phyloP scores from a whole-genome alignment of 1,139 yeast species.

The Zygoascus hellenicus region DNA sequence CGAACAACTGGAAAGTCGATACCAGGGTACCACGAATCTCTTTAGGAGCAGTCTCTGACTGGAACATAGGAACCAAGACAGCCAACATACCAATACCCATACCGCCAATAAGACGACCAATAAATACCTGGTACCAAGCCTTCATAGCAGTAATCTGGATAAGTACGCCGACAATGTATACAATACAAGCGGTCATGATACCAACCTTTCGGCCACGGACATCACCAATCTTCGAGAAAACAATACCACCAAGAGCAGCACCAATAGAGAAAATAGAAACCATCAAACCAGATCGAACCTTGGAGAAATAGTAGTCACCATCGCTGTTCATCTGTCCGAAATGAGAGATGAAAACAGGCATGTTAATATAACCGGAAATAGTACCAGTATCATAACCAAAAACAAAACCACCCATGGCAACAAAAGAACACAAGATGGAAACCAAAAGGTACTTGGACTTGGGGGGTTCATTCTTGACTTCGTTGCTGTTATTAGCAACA shows the following conservation, averaged over 20 bases:
- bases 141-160: conserved; percentile 45
- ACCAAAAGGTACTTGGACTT: conserved; percentile 10
- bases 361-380: conserved; percentile 47
- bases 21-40: conserved; percentile 63
- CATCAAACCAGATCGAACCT: conserved; percentile 44
- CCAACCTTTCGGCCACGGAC: conserved; percentile 48
- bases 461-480: background rate
- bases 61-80: conserved; percentile 60
- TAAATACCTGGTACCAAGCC: conserved; percentile 36
- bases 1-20: conserved; percentile 60
- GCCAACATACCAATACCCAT: conserved; percentile 65
- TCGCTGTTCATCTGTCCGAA: conserved; percentile 37
- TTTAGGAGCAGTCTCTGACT: conserved; percentile 66
- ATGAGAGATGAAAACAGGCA: conserved; percentile 52
- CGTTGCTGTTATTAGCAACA: background rate
- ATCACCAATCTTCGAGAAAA: conserved; percentile 47
- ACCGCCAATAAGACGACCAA: conserved; percentile 49
- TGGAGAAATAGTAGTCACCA: conserved; percentile 30
- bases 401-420: conserved; percentile 16
- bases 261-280: conserved; percentile 51
- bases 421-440: conserved; percentile 12
- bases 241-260: conserved; percentile 47
- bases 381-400: conserved; percentile 19
- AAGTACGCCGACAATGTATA: conserved; percentile 47
- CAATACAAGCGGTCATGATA: conserved; percentile 40